A percentile compares a stretch with the other conserved stretches of the same genome.
phyloP scores from a whole-genome alignment of 2,329 filamentous ascomycete genomes.

The Tolypocladium sp. region DNA sequence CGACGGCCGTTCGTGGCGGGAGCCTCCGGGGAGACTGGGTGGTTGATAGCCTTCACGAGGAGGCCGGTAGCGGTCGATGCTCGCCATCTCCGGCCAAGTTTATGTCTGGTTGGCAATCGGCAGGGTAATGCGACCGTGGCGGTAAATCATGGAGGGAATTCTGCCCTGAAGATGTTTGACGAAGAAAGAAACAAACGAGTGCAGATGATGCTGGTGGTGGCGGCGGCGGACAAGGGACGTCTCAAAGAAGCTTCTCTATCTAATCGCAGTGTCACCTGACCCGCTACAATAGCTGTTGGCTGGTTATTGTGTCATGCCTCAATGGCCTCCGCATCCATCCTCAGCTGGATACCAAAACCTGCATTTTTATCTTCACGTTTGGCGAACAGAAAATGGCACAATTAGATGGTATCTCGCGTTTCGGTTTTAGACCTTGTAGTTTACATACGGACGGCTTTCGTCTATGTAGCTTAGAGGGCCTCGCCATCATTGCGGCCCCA shows the following conservation, averaged over 20 bases:
- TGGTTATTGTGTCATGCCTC: background rate
- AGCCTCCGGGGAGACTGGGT: constrained; percentile 31
- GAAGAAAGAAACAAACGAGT: background rate
- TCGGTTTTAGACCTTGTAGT: background rate
- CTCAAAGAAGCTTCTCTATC: constrained; percentile 6
- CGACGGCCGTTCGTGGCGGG: constrained; percentile 32
- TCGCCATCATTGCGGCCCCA: constrained; percentile 81
- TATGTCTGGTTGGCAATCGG: constrained; percentile 15
- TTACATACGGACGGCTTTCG: background rate
- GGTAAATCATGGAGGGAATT: constrained; percentile 14
- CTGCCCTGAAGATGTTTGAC: background rate
- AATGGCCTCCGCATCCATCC: background rate
- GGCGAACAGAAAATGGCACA: background rate
- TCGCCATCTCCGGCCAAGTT: constrained; percentile 37
- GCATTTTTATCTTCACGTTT: background rate
- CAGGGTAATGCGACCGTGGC: constrained; percentile 6
- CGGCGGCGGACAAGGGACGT: background rate
- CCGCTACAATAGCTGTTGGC: background rate
- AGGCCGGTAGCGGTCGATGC: constrained; percentile 50
- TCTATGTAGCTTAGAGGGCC: constrained; percentile 25
- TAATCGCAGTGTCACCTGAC: constrained; percentile 14
- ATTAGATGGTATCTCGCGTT: background rate
- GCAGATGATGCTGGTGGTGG: background rate
- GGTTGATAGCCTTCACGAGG: constrained; percentile 49
- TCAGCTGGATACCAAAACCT: background rate